Percentiles rank a stretch among this genome's conserved stretches.
phyloP scores from a whole-genome alignment of 2,329 filamentous ascomycete species.

The Berkeleyomyces rouxiae region DNA sequence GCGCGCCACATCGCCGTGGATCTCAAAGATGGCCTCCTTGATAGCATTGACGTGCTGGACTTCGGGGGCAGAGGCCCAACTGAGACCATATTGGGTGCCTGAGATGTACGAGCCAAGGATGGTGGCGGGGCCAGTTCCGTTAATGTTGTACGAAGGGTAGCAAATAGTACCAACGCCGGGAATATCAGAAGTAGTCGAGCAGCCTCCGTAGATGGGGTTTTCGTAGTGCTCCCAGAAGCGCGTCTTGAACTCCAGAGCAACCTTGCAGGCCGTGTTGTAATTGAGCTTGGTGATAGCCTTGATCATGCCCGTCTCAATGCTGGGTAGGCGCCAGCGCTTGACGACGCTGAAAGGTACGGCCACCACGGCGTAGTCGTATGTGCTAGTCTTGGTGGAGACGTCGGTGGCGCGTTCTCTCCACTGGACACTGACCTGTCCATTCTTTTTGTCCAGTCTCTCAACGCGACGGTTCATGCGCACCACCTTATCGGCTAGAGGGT shows the following conservation, averaged over 20 bases:
- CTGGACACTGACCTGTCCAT: slow-evolving; percentile 39
- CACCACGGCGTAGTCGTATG: slow-evolving; percentile 52
- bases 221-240: slow-evolving; percentile 40
- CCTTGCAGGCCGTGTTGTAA: slow-evolving; percentile 34
- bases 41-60: slow-evolving; percentile 46
- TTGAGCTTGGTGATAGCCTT: slow-evolving; percentile 31
- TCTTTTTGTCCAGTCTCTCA: slow-evolving; percentile 32
- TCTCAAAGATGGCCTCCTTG: slow-evolving; percentile 47
- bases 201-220: slow-evolving; percentile 46
- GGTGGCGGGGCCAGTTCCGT: slow-evolving; percentile 43
- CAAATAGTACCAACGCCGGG: slow-evolving; percentile 44
- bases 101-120: slow-evolving; percentile 43
- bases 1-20: slow-evolving; percentile 34
- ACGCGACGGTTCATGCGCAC: slow-evolving; percentile 41
- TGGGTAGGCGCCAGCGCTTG: slow-evolving; percentile 42
- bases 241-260: slow-evolving; percentile 51
- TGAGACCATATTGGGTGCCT: slow-evolving; percentile 23
- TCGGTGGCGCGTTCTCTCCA: slow-evolving; percentile 33
- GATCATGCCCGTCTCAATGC: slow-evolving; percentile 25
- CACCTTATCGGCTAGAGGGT: slow-evolving; percentile 39
- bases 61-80: slow-evolving; percentile 32
- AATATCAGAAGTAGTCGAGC: slow-evolving; percentile 36
- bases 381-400: slow-evolving; percentile 26
- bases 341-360: slow-evolving; percentile 48
- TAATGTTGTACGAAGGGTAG: slow-evolving; percentile 52